Evolutionary conservation across 2,329 filamentous ascomycete genomes (phyloP).

Genomic region (Sarocladiaceae sp.): DNA sequence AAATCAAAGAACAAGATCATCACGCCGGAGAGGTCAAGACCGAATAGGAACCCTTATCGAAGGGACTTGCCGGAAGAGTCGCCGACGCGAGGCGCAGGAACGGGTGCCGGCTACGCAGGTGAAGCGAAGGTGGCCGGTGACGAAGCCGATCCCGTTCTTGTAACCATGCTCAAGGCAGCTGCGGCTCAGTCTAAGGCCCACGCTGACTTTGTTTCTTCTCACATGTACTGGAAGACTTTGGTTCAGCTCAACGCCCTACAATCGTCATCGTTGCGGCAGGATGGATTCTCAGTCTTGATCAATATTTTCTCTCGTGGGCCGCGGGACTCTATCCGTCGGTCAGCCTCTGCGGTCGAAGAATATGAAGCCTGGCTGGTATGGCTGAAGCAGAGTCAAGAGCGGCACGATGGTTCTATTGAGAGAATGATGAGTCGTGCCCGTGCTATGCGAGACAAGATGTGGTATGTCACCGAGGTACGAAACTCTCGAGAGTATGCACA

Average conservation of each 20-base stretch:
- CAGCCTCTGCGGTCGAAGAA: slow-evolving; percentile 66
- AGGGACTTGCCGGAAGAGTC: slow-evolving; percentile 20
- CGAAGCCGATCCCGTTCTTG: slow-evolving; percentile 48
- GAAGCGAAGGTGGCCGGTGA: slow-evolving; percentile 17
- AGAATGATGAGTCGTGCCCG: slow-evolving; percentile 67
- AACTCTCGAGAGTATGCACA: slow-evolving; percentile 86
- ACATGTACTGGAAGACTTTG: slow-evolving; percentile 78
- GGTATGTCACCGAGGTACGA: slow-evolving; percentile 92
- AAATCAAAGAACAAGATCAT: slow-evolving; percentile 54
- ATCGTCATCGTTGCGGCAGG: slow-evolving; percentile 54
- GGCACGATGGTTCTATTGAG: slow-evolving; percentile 67
- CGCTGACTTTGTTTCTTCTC: slow-evolving; percentile 76
- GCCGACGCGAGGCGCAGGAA: slow-evolving; percentile 13
- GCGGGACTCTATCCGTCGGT: slow-evolving; percentile 61
- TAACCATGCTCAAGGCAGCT: slow-evolving; percentile 70
- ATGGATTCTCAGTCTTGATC: slow-evolving; percentile 65
- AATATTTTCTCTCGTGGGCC: slow-evolving; percentile 70
- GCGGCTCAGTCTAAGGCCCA: slow-evolving; percentile 70
- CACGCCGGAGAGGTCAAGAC: slow-evolving; percentile 42
- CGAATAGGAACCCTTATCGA: slow-evolving; percentile 54
- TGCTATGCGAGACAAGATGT: slow-evolving; percentile 90
- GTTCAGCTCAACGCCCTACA: slow-evolving; percentile 62
- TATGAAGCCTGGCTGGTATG: slow-evolving; percentile 78
- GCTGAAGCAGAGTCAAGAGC: slow-evolving; percentile 75
- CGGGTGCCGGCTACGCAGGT: neutral